These are phyloP conservation scores for Rutstroemia sp. DNA, from an alignment of 2,329 filamentous ascomycete species.

Conservation along the genomic window DNA sequence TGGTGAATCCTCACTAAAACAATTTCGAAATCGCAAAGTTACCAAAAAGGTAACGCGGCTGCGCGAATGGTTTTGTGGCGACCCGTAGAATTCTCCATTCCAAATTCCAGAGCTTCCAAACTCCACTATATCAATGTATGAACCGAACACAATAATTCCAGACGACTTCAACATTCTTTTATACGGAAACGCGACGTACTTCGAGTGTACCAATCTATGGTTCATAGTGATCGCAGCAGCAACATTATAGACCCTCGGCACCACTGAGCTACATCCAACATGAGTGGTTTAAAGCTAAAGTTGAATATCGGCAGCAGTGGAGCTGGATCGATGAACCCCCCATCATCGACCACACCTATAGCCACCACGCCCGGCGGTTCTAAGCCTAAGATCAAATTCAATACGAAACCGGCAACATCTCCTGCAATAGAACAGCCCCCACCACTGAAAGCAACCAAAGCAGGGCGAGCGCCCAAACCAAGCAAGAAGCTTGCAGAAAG, in stretches of 20 bases:
- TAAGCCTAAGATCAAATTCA: slow-evolving; percentile 27
- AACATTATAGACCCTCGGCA: background rate
- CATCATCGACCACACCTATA: slow-evolving; percentile 11
- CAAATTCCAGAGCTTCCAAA: background rate
- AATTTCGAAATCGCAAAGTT: background rate
- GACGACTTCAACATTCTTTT: no score
- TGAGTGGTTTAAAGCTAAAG: slow-evolving; percentile 22
- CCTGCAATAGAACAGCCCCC: slow-evolving; percentile 11
- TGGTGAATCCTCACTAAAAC: background rate
- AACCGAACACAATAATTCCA: background rate
- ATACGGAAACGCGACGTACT: no score
- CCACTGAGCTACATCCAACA: slow-evolving; percentile 11
- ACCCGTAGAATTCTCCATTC: slow-evolving; percentile 12
- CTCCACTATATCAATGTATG: background rate
- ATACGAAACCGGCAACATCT: slow-evolving; percentile 19
- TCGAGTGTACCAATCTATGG: background rate
- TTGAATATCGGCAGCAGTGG: slow-evolving; percentile 6
- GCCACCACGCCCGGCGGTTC: slow-evolving; percentile 18
- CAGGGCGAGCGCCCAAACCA: slow-evolving; percentile 51
- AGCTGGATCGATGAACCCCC: slow-evolving; percentile 3
- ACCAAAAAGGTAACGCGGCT: slow-evolving; percentile 2
- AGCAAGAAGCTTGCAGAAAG: slow-evolving; percentile 51
- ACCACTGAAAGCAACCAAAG: slow-evolving; percentile 45
- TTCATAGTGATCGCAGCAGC: background rate
- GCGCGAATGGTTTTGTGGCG: slow-evolving; percentile 2